Evolutionary conservation across 129 eudicot species (phyloP).

Genomic region (Pulicaria dysenterica): DNA sequence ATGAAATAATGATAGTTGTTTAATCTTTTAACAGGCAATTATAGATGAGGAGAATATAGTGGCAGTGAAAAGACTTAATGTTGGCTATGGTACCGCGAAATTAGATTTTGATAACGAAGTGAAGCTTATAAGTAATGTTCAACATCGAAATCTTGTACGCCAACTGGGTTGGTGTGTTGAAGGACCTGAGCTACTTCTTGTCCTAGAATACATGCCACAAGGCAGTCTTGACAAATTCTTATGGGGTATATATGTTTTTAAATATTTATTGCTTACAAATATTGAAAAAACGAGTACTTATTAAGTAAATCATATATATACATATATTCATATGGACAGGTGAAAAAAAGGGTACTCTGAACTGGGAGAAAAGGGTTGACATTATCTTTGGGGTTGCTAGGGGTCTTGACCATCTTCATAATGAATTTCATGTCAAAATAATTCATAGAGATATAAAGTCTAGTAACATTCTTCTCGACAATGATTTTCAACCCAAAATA

Average conservation of each 20-base stretch:
- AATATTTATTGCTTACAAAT: neutral
- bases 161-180: constrained; percentile 57
- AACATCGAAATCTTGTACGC: constrained; percentile 62
- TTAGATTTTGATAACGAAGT: constrained; percentile 59
- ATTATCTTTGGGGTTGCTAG: constrained; percentile 54
- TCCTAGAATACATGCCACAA: constrained; percentile 60
- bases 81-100: constrained; percentile 31
- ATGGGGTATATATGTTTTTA: constrained; percentile 42
- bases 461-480: constrained; percentile 50
- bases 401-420: constrained; percentile 58
- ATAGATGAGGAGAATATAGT: constrained; percentile 46
- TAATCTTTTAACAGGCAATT: constrained; percentile 35
- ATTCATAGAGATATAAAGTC: constrained; percentile 58
- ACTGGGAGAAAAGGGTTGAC: constrained; percentile 52
- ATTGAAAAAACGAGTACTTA: neutral
- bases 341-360: constrained; percentile 33
- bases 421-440: constrained; percentile 49
- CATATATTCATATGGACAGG: constrained; percentile 5
- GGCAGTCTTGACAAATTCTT: constrained; percentile 67
- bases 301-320: neutral
- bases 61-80: constrained; percentile 54
- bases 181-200: constrained; percentile 55
- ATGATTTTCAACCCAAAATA: constrained; percentile 56
- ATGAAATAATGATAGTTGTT: neutral
- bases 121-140: constrained; percentile 61